phyloP scores from a whole-genome alignment of 2,329 filamentous ascomycete genomes.

The Cytospora leucostoma region DNA sequence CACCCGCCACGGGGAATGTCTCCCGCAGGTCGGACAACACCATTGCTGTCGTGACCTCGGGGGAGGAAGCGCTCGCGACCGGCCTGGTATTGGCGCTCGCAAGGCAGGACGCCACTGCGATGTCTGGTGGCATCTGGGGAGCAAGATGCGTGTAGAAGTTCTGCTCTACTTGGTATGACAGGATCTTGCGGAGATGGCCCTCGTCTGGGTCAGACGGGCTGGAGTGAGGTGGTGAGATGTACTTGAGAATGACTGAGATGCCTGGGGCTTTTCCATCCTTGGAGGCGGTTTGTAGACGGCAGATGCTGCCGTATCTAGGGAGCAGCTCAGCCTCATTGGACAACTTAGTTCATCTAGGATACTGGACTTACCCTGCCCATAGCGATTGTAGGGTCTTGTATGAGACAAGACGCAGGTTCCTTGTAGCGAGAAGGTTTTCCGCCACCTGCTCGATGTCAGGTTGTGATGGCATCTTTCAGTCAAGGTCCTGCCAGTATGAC shows the following conservation, averaged over 20 bases:
- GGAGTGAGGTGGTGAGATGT: slow-evolving; percentile 55
- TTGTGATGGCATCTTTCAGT: slow-evolving; percentile 9
- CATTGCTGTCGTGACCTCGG: slow-evolving; percentile 51
- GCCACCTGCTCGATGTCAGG: slow-evolving; percentile 19
- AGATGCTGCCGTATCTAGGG: background rate
- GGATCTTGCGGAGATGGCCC: slow-evolving; percentile 64
- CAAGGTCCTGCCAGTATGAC: background rate
- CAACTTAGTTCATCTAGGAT: background rate
- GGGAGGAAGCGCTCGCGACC: slow-evolving; percentile 3
- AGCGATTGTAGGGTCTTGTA: slow-evolving; percentile 45
- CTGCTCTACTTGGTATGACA: slow-evolving; percentile 69
- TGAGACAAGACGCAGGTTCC: slow-evolving; percentile 36
- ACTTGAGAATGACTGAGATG: slow-evolving; percentile 57
- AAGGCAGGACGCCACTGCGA: slow-evolving; percentile 54
- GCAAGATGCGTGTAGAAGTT: slow-evolving; percentile 63
- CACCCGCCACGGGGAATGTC: slow-evolving; percentile 57
- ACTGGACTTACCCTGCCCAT: slow-evolving; percentile 54
- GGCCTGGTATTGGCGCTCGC: slow-evolving; percentile 42
- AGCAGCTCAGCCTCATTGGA: background rate
- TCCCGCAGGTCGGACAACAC: slow-evolving; percentile 58
- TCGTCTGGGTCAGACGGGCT: slow-evolving; percentile 47
- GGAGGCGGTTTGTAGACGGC: background rate
- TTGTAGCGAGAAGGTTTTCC: slow-evolving; percentile 8
- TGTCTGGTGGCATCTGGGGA: slow-evolving; percentile 44
- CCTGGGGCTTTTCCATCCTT: slow-evolving; percentile 22